Conservation (phyloP, 2,329 filamentous ascomycete genomes). For the Botrytis squamosa region DNA sequence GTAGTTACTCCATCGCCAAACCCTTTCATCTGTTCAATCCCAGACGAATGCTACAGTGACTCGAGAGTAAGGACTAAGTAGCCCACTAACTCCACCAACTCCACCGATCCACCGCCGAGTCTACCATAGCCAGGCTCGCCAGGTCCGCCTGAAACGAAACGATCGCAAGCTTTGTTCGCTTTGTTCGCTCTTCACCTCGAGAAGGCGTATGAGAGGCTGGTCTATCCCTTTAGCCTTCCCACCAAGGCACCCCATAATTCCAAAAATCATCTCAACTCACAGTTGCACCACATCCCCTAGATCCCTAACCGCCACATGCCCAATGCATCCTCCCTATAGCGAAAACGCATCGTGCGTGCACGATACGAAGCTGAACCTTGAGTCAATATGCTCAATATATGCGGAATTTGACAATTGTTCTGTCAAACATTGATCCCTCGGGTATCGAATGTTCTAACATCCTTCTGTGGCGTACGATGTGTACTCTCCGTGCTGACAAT, state of each 20-base stretch:
- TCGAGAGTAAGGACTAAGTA: too few relatives aligned
- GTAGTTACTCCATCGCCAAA: neutral
- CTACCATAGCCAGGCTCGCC: neutral
- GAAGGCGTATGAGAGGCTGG: neutral
- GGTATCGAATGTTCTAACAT: conserved; percentile 18
- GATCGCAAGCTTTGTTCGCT: neutral
- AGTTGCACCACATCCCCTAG: neutral
- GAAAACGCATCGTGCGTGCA: neutral
- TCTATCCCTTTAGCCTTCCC: neutral
- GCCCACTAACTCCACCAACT: neutral
- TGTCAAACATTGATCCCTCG: conserved; percentile 2
- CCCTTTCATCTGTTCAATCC: neutral
- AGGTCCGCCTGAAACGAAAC: neutral
- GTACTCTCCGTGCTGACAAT: neutral
- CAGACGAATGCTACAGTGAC: neutral
- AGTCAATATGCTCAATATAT: neutral
- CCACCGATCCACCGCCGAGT: neutral
- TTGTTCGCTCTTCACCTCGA: neutral
- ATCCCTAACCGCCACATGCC: neutral
- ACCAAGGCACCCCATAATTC: neutral
- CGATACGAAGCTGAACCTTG: conserved; percentile 5
- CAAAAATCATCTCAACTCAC: neutral
- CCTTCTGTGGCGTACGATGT: conserved; percentile 12
- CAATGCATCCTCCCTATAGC: neutral
- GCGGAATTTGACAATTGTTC: neutral